These are phyloP conservation scores for Terana coerulea DNA, from an alignment of 768 basidiomycete genomes.

Conservation along the genomic window DNA sequence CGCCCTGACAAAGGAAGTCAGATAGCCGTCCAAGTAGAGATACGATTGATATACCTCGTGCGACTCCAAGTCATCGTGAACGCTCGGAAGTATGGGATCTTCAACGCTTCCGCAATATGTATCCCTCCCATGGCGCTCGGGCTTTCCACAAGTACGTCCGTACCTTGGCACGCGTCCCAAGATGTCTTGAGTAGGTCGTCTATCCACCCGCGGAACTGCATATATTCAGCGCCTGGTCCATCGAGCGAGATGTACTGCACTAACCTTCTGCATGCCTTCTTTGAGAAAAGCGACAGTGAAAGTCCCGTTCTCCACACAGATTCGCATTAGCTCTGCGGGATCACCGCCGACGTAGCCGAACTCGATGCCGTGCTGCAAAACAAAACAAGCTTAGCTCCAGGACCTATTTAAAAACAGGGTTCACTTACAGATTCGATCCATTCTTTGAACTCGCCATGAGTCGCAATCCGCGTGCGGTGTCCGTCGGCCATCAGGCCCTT, in stretches of 20 bases:
- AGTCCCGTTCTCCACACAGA: slow-evolving; percentile 97
- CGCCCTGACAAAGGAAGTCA: slow-evolving; percentile 44
- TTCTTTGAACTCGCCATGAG: slow-evolving; percentile 89
- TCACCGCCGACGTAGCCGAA: slow-evolving; percentile 94
- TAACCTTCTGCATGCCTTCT: slow-evolving; percentile 83
- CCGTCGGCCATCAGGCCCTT: slow-evolving; percentile 91
- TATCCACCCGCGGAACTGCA: slow-evolving; percentile 93
- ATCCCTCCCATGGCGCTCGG: slow-evolving; percentile 97
- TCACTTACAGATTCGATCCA: slow-evolving; percentile 89
- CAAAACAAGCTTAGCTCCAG: slow-evolving; percentile 6
- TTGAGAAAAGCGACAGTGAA: slow-evolving; percentile 95
- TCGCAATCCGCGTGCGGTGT: slow-evolving; percentile 86
- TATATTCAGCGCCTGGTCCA: not conserved
- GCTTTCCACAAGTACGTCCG: slow-evolving; percentile 91
- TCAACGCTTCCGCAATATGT: slow-evolving; percentile 93
- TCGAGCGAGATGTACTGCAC: slow-evolving; percentile 7
- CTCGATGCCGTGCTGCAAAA: slow-evolving; percentile 84
- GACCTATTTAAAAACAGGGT: slow-evolving; percentile 4
- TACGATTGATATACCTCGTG: slow-evolving; percentile 49
- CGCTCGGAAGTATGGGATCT: slow-evolving; percentile 91
- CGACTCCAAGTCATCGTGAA: slow-evolving; percentile 99
- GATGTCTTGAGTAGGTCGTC: slow-evolving; percentile 94
- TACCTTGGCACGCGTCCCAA: slow-evolving; percentile 95
- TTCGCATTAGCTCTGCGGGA: slow-evolving; percentile 95
- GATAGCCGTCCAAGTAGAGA: not conserved